phyloP scores from a whole-genome alignment of 208 protist species.

The Leishmania guyanensis region DNA sequence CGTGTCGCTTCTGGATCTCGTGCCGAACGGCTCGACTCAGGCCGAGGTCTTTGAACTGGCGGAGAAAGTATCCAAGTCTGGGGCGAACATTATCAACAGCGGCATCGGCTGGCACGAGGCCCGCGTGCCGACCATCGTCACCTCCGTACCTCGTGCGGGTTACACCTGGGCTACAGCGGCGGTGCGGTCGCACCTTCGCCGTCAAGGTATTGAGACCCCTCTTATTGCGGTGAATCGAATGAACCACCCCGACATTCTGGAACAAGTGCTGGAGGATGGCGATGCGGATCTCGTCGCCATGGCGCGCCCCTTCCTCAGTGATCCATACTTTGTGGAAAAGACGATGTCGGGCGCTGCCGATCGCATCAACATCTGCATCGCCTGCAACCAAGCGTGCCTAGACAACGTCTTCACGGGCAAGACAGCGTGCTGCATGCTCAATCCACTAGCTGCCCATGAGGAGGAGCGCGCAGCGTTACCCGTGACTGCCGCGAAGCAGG shows the following conservation, averaged over 20 bases:
- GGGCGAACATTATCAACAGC: slow-evolving; percentile 93
- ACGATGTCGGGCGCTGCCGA: slow-evolving; percentile 47
- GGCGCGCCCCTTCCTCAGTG: slow-evolving; percentile 91
- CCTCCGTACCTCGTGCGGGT: slow-evolving; percentile 85
- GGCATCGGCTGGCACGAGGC: slow-evolving; percentile 96
- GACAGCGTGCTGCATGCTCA: slow-evolving; percentile 90
- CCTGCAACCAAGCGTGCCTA: slow-evolving; percentile 94
- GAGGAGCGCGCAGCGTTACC: slow-evolving; percentile 67
- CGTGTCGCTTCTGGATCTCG: slow-evolving; percentile 93
- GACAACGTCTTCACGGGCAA: slow-evolving; percentile 90
- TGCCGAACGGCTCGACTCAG: slow-evolving; percentile 82
- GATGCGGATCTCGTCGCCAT: slow-evolving; percentile 93
- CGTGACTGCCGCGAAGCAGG: slow-evolving; percentile 44
- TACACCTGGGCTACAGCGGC: slow-evolving; percentile 81
- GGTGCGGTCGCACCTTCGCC: slow-evolving; percentile 52
- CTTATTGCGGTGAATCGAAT: slow-evolving; percentile 93
- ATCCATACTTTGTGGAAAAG: slow-evolving; percentile 91
- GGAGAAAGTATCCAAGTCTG: slow-evolving; percentile 64
- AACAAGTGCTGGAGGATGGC: slow-evolving; percentile 71
- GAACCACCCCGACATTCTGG: slow-evolving; percentile 86
- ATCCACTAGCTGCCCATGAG: slow-evolving; percentile 90
- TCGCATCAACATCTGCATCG: slow-evolving; percentile 94
- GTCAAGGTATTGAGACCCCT: slow-evolving; percentile 57
- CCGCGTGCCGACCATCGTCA: slow-evolving; percentile 92
- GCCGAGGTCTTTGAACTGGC: slow-evolving; percentile 82